A percentile compares a stretch with the other conserved stretches of the same genome.
Evolutionary conservation across 2,329 filamentous ascomycete genomes (phyloP).

Genomic region (Venturia asperata): DNA sequence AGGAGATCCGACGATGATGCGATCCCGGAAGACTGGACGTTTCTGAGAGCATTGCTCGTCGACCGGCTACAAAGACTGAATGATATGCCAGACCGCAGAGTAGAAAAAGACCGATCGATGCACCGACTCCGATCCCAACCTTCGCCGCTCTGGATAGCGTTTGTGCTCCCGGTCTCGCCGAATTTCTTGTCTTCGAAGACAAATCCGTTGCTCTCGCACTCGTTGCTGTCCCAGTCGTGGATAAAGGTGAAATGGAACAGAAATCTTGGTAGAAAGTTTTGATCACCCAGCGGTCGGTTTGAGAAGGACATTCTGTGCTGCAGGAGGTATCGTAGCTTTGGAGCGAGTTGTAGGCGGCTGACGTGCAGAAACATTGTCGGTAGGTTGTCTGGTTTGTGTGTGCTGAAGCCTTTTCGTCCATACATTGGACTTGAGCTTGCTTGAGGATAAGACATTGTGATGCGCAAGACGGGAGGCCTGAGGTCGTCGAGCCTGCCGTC

Average conservation of each 20-base stretch:
- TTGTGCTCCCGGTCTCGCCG: neutral
- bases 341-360: neutral
- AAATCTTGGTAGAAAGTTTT: neutral
- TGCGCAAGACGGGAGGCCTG: neutral
- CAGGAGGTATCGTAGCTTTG: neutral
- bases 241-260: neutral
- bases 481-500: neutral
- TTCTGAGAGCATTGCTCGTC: neutral
- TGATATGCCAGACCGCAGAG: neutral
- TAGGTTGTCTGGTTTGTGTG: neutral
- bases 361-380: slow-evolving; percentile 1
- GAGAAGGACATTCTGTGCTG: neutral
- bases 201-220: neutral
- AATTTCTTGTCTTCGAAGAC: neutral
- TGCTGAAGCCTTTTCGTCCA: neutral
- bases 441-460: neutral
- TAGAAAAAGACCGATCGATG: neutral
- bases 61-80: neutral
- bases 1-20: neutral
- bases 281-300: neutral
- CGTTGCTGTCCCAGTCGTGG: neutral
- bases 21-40: neutral
- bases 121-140: neutral
- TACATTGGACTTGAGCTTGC: neutral
- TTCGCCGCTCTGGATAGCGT: neutral